Base-by-base conservation (phyloP, 2,329 filamentous ascomycete genomes). In the Alternaria gaisen region DNA sequence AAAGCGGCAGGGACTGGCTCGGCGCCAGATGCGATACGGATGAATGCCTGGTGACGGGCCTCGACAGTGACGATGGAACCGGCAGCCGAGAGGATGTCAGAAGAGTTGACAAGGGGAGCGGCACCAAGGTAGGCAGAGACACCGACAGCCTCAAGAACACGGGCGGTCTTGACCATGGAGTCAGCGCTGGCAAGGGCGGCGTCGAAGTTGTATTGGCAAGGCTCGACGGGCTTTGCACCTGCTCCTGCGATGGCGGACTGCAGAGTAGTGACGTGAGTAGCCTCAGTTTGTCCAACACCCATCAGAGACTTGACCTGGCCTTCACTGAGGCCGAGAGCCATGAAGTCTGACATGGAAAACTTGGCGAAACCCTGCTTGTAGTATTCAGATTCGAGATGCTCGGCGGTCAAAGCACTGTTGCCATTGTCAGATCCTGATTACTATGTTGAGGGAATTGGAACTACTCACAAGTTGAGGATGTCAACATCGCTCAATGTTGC, bases 41-140 rank as follows among this genome's bases (percentile, higher is more conserved):
- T 87, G 78, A 91, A 88, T 63, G 88, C 89, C 79, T 91, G 89
- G 80, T 93, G 91, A 60, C 91, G 86, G 28, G 90, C 84, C 80
- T 93, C 91, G 61, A 91, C 85, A 24, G 90, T 91, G 44, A 91
- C 84, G 75, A 93, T 93, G 52, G 87, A 87, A 10, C 84, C 90
- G 3, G 91, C 90, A 20, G 87, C 86, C 61, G 84, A 82, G 52
- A 93, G 86, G 63, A 91, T 86, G 51, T 81, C 82, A 51, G 83
- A 80, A 56, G 84, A 83, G 46, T 85, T 83, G 64, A 93, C 78
- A 32, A 92, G 82, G 5, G 89, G 87, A 14, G 89, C 90, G 26
- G 89, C 90, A 60, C 90, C 90, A 14, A 92, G 86, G 79, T 86
- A 85, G 64, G 90, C 90, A n/a, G 88, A 90, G 32, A 92, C 85